Base-by-base conservation (phyloP, 2,329 filamentous ascomycete genomes). In the Fusarium protoensiforme region DNA sequence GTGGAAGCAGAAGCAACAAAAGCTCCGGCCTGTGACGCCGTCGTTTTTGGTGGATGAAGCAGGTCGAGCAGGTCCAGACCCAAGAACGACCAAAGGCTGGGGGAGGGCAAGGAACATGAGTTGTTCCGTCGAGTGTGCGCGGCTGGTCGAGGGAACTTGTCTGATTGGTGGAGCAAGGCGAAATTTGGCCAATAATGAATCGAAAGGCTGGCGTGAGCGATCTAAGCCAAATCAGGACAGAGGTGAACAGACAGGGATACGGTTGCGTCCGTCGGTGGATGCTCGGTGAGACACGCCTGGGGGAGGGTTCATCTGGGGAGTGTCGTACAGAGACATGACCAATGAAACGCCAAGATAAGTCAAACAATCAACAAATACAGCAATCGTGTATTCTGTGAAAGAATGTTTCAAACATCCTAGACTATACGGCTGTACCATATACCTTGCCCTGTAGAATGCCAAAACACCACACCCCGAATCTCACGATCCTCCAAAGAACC, bases 101-200 rank as follows among this genome's bases (percentile, higher is more conserved):
- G 31, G 64, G 38, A 59, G 54, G 46, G 22, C 20, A 35, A 20
- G 75, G 75, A 74, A 74, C 58, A 67, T 51, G 68, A 64, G 75
- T 77, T 77, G 77, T 77, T 77, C 75, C 75, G 75, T 57, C 9
- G 53, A 59, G 67, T 35, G 24, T n/a, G 46, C 11, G 57, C 61
- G 70, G 43, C 36, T 33, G 46, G 60, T 5, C 6, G n/a, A 29
- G 8, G 65, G 63, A 20, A 43, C 39, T 56, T 27, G 7, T 38
- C 5, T 56, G 53, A 48, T 36, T 64, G 63, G 65, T 53, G 46
- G 53, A 54, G 61, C 18, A 13, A 6, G 20, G 18, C 48, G 18
- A 9, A 13, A 54, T 22, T 18, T 46, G 53, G 29, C n/a, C 43
- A 13, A 53, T 16, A 13, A 53, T 67, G 61, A 73, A 71, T 66